Evolutionary conservation across 352 stramenopile genomes (phyloP).

Genomic region (Phytophthora hibernalis): DNA sequence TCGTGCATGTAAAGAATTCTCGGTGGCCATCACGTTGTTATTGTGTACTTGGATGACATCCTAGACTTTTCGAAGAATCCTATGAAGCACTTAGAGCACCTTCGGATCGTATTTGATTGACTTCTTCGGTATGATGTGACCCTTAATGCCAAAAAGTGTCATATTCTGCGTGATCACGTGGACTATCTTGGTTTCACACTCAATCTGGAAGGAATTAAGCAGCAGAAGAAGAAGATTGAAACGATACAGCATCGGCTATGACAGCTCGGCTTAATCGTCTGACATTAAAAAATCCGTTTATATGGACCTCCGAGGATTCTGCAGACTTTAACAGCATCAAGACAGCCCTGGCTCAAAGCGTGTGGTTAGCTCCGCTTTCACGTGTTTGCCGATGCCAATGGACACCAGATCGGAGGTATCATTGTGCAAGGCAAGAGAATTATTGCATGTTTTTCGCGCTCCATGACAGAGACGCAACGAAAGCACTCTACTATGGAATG

Average conservation of each 20-base stretch:
- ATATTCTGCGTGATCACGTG: conserved; percentile 1
- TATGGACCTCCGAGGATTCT: not conserved
- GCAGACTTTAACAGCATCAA: conserved; percentile 7
- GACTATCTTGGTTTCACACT: conserved; percentile 6
- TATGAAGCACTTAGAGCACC: not conserved
- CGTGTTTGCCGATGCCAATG: not conserved
- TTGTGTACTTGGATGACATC: conserved; percentile 17
- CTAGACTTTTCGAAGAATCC: not conserved
- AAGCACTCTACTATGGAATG: conserved; percentile 9
- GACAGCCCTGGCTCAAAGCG: not conserved
- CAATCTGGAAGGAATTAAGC: not conserved
- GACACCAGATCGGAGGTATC: not conserved
- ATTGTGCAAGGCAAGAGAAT: not conserved
- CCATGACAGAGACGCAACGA: not conserved
- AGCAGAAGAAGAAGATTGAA: not conserved
- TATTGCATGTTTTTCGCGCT: not conserved
- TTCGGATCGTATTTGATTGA: not conserved
- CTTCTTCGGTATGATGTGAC: not conserved
- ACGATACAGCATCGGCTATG: not conserved
- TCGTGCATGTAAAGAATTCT: conserved; percentile 4
- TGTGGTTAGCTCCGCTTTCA: conserved; percentile 2
- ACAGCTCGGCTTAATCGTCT: no score
- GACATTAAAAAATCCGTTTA: no score
- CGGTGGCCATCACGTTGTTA: not conserved
- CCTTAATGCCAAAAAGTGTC: not conserved